Conservation (phyloP, 2,329 filamentous ascomycete genomes). For the Epicoccum nigrum region DNA sequence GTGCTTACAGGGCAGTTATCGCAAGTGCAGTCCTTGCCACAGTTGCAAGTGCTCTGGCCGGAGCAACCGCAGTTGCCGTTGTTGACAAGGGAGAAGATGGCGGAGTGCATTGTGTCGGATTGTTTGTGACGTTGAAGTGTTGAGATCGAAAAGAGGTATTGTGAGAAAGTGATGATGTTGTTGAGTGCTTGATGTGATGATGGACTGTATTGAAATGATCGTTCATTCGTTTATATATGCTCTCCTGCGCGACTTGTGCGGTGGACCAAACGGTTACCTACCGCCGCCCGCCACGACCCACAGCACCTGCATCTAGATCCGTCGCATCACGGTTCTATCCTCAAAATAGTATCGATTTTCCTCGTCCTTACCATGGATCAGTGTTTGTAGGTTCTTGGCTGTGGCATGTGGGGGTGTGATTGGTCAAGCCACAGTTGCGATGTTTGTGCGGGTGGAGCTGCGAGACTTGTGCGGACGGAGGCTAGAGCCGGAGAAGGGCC, state of each 20-base stretch:
- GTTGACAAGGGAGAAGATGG: conserved; percentile 10
- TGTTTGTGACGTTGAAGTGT: neutral
- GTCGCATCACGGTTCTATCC: neutral
- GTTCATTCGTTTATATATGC: conserved; percentile 15
- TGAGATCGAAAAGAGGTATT: neutral
- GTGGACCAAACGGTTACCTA: neutral
- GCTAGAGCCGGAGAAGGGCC: neutral
- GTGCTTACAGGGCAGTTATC: conserved; percentile 21
- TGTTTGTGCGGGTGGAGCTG: conserved; percentile 10
- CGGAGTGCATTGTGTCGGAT: conserved; percentile 1
- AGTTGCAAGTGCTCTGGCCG: conserved; percentile 14
- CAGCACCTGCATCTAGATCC: neutral
- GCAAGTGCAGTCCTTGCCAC: conserved; percentile 22
- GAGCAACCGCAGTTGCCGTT: conserved; percentile 21
- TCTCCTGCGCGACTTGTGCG: conserved; percentile 30
- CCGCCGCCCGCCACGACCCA: neutral
- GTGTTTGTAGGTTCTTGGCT: neutral
- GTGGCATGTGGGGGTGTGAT: neutral
- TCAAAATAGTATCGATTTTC: neutral
- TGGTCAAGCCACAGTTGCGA: conserved; percentile 3
- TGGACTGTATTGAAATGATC: too few species aligned
- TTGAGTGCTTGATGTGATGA: neutral
- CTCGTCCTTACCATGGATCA: neutral
- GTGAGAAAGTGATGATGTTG: neutral
- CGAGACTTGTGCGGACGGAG: conserved; percentile 14